Evolutionary conservation across 495 filamentous ascomycete species (phyloP), one percentile per base, ranked within the genome.

Genomic region (Penicillium soppii): DNA sequence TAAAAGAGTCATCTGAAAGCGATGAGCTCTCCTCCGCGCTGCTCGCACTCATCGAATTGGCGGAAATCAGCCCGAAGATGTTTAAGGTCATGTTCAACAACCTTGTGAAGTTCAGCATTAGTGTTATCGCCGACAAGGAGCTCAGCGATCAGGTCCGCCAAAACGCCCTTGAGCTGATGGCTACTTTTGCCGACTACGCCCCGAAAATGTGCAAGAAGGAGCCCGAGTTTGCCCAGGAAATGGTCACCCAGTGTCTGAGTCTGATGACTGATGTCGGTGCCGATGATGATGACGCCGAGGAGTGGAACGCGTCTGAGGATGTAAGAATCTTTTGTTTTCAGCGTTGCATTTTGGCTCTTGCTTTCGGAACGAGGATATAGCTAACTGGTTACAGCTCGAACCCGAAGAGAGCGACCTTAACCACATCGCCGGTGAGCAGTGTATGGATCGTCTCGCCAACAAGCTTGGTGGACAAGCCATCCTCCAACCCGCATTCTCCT

Each of bases 201-300:
- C 89, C 95, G 9, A 82, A 84, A 22, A 95, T 97, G 86, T 97
- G 94, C 76, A 86, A 83, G 67, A 97, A 97, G 60, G 91, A 99
- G 62, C 67, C 87, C 4, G 85, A 82, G 13, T 99, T 95, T 68
- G 92, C 92, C 7, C 82, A 78, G 43, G 90, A 96, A 54, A 99
- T 99, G 95, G 92, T 99, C 58, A 97, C 91, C 0, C 95, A 99
- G 70, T 99, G 95, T 65, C 74, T 99, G 55, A 97, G 94, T 56
- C 71, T 99, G 60, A 97, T 99, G 95, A 99, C 95, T n/a, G 95
- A 99, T 68, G 85, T 99, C 53, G 95, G 92, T 29, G 76, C 82
- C 44, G 95, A 97, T 53, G 95, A 99, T 56, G 92, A 99, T 26
- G 89, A 97, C 77, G 95, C 92, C 5, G 75, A 82, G 10, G 95